These are phyloP conservation scores for Gigaspora rosea DNA, from an alignment of 192 early-diverging fungal genomes.

Conservation along the genomic window DNA sequence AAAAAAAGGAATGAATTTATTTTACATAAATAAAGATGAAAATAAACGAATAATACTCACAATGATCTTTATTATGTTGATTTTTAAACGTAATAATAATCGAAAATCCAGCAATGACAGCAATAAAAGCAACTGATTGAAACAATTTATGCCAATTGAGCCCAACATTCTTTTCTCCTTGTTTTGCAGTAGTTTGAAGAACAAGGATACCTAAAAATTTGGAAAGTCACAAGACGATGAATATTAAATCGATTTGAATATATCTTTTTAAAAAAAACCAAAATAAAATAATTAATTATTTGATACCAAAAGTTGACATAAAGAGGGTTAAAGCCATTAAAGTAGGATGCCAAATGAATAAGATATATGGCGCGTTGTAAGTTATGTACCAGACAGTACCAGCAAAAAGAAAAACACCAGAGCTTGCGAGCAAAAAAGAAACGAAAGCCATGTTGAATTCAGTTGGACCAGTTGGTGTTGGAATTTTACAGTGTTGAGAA, in stretches of 20 bases:
- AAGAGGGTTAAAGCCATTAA: conserved; percentile 36
- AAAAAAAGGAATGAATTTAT: conserved; percentile 15
- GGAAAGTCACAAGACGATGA: neutral
- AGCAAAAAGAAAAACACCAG: conserved; percentile 36
- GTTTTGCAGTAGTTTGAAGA: conserved; percentile 38
- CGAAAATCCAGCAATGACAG: conserved; percentile 32
- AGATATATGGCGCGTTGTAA: conserved; percentile 19
- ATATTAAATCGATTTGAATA: neutral
- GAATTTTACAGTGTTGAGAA: neutral
- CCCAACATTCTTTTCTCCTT: conserved; percentile 37
- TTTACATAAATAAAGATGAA: neutral
- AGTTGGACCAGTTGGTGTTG: neutral
- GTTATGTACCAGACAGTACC: conserved; percentile 33
- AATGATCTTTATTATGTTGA: conserved; percentile 33
- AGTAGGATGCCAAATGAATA: conserved; percentile 41
- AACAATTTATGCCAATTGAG: conserved; percentile 35
- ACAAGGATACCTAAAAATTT: conserved; percentile 32
- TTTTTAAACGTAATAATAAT: conserved; percentile 37
- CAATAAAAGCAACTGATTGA: conserved; percentile 30
- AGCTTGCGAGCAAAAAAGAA: neutral
- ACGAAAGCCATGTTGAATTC: conserved; percentile 8
- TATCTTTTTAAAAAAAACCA: neutral
- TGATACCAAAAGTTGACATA: conserved; percentile 37
- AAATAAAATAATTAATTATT: neutral
- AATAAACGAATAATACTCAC: conserved; percentile 17